Conservation (phyloP, 768 basidiomycete species). For the Crepidotus variabilis region DNA sequence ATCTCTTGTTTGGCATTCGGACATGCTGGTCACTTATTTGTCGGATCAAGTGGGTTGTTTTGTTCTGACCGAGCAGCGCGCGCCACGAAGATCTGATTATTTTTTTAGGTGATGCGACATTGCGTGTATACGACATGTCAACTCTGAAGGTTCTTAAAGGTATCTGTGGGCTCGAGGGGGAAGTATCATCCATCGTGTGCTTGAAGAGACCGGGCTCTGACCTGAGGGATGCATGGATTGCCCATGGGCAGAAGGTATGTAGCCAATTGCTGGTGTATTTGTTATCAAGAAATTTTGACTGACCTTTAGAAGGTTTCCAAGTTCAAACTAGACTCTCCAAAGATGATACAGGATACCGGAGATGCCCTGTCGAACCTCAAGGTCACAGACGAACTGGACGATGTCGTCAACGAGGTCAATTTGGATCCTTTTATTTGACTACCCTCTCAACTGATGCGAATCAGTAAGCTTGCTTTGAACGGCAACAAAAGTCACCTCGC, state of each 20-base stretch:
- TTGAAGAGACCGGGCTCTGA: slow-evolving; percentile 35
- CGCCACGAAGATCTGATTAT: neutral
- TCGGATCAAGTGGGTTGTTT: slow-evolving; percentile 52
- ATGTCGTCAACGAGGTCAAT: slow-evolving; percentile 33
- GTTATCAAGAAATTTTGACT: neutral
- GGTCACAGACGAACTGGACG: slow-evolving; percentile 47
- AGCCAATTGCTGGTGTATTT: neutral
- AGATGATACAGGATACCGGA: slow-evolving; percentile 48
- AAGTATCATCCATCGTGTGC: slow-evolving; percentile 62
- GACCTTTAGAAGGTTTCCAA: slow-evolving; percentile 30
- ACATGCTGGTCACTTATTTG: slow-evolving; percentile 45
- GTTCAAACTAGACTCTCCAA: slow-evolving; percentile 41
- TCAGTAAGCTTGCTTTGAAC: slow-evolving; percentile 64
- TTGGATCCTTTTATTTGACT: neutral
- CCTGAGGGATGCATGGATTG: slow-evolving; percentile 58
- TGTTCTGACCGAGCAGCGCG: neutral
- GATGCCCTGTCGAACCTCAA: slow-evolving; percentile 47
- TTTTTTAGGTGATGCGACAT: slow-evolving; percentile 58
- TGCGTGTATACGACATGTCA: slow-evolving; percentile 62
- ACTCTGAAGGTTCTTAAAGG: slow-evolving; percentile 61
- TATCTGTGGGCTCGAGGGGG: slow-evolving; percentile 49
- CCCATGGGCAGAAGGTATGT: slow-evolving; percentile 56
- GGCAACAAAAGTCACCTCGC: slow-evolving; percentile 52
- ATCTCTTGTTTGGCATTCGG: slow-evolving; percentile 53
- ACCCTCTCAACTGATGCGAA: slow-evolving; percentile 22